A percentile compares a stretch with the other conserved stretches of the same genome.
Evolutionary conservation across 768 basidiomycete species (phyloP).

Genomic region (Phylloporus rhodoxanthus): DNA sequence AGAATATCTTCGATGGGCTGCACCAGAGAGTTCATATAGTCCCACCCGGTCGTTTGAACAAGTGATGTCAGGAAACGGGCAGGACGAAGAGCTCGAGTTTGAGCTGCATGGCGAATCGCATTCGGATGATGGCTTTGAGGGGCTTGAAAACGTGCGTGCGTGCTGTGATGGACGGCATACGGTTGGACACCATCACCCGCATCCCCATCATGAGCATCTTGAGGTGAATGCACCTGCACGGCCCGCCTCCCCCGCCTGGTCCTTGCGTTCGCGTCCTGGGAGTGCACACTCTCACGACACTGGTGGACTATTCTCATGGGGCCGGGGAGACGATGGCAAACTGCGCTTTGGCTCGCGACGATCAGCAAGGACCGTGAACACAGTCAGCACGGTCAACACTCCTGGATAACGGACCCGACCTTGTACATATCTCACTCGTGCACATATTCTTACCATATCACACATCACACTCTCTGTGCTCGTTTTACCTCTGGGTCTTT

Average conservation of each 20-base stretch:
- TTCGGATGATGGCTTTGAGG: slow-evolving; percentile 82
- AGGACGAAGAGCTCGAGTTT: slow-evolving; percentile 70
- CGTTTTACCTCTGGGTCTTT: slow-evolving; percentile 1
- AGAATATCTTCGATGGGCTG: slow-evolving; percentile 81
- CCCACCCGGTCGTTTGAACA: slow-evolving; percentile 66
- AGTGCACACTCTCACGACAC: slow-evolving; percentile 67
- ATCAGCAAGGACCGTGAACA: slow-evolving; percentile 38
- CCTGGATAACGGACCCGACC: slow-evolving; percentile 13
- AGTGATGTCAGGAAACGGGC: slow-evolving; percentile 29
- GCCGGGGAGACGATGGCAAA: slow-evolving; percentile 55
- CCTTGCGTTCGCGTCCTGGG: slow-evolving; percentile 76
- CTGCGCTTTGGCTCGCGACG: slow-evolving; percentile 72
- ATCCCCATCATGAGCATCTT: slow-evolving; percentile 51
- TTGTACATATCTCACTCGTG: neutral
- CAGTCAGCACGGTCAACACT: slow-evolving; percentile 16
- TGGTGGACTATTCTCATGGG: slow-evolving; percentile 65
- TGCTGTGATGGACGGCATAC: slow-evolving; percentile 87
- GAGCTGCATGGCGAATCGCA: slow-evolving; percentile 71
- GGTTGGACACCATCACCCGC: slow-evolving; percentile 62
- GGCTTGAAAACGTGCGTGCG: slow-evolving; percentile 90
- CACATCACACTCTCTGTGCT: slow-evolving; percentile 4
- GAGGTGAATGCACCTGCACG: slow-evolving; percentile 47
- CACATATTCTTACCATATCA: neutral
- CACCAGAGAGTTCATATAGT: slow-evolving; percentile 71
- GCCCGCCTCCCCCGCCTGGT: slow-evolving; percentile 79